Evolutionary conservation across 2,329 filamentous ascomycete species (phyloP).

Genomic region (Colletotrichum limetticola): DNA sequence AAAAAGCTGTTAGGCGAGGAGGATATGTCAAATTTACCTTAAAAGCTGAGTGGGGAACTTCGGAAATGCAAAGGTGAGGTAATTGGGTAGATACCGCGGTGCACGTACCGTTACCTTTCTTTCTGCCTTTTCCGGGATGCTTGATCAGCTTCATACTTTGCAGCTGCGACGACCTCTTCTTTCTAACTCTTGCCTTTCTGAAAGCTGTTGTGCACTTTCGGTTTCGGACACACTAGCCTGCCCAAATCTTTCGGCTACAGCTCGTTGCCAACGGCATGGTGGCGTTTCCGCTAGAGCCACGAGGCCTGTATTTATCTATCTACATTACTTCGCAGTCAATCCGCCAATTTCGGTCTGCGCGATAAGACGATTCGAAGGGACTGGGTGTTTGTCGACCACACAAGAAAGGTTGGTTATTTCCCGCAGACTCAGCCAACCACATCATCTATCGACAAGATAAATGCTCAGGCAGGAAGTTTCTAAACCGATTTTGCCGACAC

Average conservation of each 20-base stretch:
- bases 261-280: background rate
- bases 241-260: background rate
- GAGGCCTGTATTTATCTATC: background rate
- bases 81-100: no score
- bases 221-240: background rate
- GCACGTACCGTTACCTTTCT: no score
- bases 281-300: background rate
- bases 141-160: no score
- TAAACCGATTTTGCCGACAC: background rate
- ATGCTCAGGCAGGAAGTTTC: background rate
- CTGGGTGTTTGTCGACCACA: background rate
- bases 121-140: no score
- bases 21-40: no score
- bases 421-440: background rate
- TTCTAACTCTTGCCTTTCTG: background rate
- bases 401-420: background rate
- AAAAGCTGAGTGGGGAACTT: no score
- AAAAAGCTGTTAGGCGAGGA: no score
- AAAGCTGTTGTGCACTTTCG: no score
- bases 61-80: no score
- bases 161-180: background rate
- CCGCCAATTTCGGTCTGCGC: background rate
- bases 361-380: background rate
- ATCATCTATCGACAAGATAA: background rate
- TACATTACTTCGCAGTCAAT: background rate